Evolutionary conservation across 108 stramenopile genomes (phyloP).

Genomic region (Pelagomonas calceolata): DNA sequence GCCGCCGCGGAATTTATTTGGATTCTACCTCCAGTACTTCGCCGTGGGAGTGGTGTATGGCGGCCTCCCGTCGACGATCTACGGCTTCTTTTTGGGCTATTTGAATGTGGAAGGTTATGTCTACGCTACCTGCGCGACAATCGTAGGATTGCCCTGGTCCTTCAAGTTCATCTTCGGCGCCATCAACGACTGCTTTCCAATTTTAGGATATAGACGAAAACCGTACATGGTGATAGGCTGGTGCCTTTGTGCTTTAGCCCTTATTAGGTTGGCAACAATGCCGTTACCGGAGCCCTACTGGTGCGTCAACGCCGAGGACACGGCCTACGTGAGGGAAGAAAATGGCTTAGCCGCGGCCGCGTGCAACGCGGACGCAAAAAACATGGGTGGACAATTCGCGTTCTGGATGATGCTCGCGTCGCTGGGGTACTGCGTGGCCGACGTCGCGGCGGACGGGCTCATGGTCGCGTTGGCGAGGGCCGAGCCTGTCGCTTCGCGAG

Average conservation of each 20-base stretch:
- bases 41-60: not conserved
- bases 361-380: not conserved
- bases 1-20: too few species aligned
- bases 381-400: not conserved
- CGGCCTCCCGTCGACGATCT: not conserved
- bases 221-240: slow-evolving; percentile 37
- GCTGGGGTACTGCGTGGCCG: not conserved
- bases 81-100: not conserved
- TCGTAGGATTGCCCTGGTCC: slow-evolving; percentile 35
- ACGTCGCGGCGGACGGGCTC: not conserved
- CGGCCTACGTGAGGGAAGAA: not conserved
- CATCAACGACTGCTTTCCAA: slow-evolving; percentile 29
- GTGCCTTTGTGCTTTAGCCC: slow-evolving; percentile 1
- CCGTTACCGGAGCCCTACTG: not conserved
- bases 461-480: not conserved
- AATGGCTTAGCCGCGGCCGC: not conserved
- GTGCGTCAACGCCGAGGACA: not conserved
- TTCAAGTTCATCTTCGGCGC: slow-evolving; percentile 41
- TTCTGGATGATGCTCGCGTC: not conserved
- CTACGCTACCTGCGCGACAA: not conserved
- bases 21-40: not conserved
- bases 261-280: not conserved
- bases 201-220: slow-evolving; percentile 34
- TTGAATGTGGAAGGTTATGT: not conserved
- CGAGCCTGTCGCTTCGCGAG: not conserved